Conservation (phyloP, 2,329 filamentous ascomycete genomes). For the Davidsoniella neocaledoniae region DNA sequence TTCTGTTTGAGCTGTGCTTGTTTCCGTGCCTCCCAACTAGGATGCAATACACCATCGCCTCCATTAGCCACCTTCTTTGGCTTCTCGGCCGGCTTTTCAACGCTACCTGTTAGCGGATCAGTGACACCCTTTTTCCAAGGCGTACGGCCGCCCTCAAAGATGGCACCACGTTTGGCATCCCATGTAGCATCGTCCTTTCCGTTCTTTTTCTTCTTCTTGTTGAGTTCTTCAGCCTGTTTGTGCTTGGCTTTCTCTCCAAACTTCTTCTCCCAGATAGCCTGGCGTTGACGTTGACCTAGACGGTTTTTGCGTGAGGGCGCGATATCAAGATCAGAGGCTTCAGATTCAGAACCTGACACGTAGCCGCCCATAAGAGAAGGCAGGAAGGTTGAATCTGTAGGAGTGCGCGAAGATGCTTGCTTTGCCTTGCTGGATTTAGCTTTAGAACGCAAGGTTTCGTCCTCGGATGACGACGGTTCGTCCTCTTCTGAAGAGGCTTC, state of each 20-base stretch:
- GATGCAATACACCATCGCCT: slow-evolving; percentile 40
- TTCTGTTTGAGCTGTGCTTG: slow-evolving; percentile 36
- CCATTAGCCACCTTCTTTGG: slow-evolving; percentile 22
- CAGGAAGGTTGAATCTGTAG: slow-evolving; percentile 42
- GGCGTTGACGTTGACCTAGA: slow-evolving; percentile 59
- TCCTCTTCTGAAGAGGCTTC: slow-evolving; percentile 5
- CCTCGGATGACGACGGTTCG: slow-evolving; percentile 8
- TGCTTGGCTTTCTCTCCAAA: slow-evolving; percentile 57
- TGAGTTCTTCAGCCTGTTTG: slow-evolving; percentile 22
- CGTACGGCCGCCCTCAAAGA: slow-evolving; percentile 23
- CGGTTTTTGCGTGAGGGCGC: slow-evolving; percentile 52
- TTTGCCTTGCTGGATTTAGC: slow-evolving; percentile 1
- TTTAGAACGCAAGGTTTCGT: slow-evolving; percentile 12
- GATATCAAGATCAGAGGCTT: slow-evolving; percentile 47
- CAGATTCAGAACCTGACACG: slow-evolving; percentile 54
- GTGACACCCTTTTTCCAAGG: slow-evolving; percentile 36
- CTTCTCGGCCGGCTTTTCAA: slow-evolving; percentile 14
- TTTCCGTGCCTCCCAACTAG: slow-evolving; percentile 48
- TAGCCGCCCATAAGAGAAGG: slow-evolving; percentile 67
- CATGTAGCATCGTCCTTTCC: slow-evolving; percentile 30
- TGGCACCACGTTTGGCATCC: slow-evolving; percentile 40
- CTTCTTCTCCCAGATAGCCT: slow-evolving; percentile 67
- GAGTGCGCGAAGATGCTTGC: slow-evolving; percentile 11
- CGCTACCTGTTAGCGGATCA: slow-evolving; percentile 18
- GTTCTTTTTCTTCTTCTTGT: slow-evolving; percentile 19